These are phyloP conservation scores for Phytophthora lateralis DNA, from an alignment of 352 stramenopile species.

Conservation along the genomic window DNA sequence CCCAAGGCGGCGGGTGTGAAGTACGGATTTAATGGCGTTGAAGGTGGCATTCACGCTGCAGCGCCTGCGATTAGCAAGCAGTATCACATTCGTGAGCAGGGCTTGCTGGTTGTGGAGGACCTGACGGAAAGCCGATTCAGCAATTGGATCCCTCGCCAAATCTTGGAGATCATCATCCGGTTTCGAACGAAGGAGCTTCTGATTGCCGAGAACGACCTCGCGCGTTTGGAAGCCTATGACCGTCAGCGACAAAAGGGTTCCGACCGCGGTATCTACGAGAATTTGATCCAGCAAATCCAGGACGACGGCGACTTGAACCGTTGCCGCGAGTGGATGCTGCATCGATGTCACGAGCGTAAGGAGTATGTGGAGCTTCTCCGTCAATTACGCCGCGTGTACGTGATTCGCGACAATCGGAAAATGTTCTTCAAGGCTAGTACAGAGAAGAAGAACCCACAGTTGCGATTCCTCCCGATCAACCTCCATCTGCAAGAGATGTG, in stretches of 20 bases:
- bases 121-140: constrained; percentile 84
- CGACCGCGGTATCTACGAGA: constrained; percentile 86
- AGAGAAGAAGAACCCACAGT: constrained; percentile 81
- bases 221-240: constrained; percentile 79
- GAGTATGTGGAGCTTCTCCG: constrained; percentile 78
- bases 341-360: constrained; percentile 64
- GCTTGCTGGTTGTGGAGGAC: constrained; percentile 82
- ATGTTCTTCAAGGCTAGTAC: constrained; percentile 89
- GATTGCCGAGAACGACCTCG: constrained; percentile 77
- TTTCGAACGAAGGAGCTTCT: constrained; percentile 78
- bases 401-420: constrained; percentile 71
- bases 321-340: constrained; percentile 86
- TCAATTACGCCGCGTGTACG: constrained; percentile 65
- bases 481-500: constrained; percentile 89
- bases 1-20: constrained; percentile 69
- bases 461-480: constrained; percentile 87
- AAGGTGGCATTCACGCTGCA: constrained; percentile 50
- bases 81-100: constrained; percentile 87
- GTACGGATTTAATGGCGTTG: constrained; percentile 62
- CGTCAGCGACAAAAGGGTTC: constrained; percentile 77
- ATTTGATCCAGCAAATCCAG: constrained; percentile 89
- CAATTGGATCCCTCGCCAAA: constrained; percentile 84
- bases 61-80: constrained; percentile 80
- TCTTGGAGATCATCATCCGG: constrained; percentile 81
- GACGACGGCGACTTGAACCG: constrained; percentile 83